Evolutionary conservation across 352 stramenopile species (phyloP), one percentile per base, ranked within the genome.

Genomic region (Globisporangium carolinianum): DNA sequence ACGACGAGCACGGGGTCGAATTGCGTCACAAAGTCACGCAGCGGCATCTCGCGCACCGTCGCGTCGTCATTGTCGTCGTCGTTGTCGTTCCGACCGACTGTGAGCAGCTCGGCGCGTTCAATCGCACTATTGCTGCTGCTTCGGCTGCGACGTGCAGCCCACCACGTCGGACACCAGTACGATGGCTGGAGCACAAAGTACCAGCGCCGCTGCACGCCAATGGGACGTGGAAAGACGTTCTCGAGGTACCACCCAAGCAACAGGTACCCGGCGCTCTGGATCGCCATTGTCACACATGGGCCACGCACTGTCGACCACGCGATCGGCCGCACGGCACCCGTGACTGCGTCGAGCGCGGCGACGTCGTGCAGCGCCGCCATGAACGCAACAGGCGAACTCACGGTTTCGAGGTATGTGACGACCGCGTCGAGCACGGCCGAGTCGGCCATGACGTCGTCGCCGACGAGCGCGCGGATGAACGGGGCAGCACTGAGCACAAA

Each of bases 211-310:
- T 86, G 78, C 48, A 96, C 87, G 17, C 95, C 95, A 53, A 94
- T 97, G 14, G 96, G 83, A 9, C 82, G 79, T 14, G 95, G 95
- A 41, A 98, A 85, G 1, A 98, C 90, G 45, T 94, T 86, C 60
- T 98, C 94, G 17, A 98, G 72, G 67, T 98, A 98, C 77, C 80
- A 96, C 3, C 87, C 94, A 8, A 98, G 68, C 10, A 97, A 41
- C 18, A 91, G 60, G 57, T 98, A 98, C 6, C 92, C 70, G 24
- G 89, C 32, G 36, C 76, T 84, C 63, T 98, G 94, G 4, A 82
- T 7, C 8, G 86, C 41, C 71, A 98, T 90, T 38, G 87, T 73
- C 24, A 67, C 32, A 9, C 68, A 86, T 7, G 81, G 76, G 37
- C 32, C 58, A 8, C 62, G 65, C 4, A 94, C 61, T 0, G 75